These are phyloP conservation scores for Platismatia glauca DNA, from an alignment of 495 filamentous ascomycete genomes.

Conservation along the genomic window DNA sequence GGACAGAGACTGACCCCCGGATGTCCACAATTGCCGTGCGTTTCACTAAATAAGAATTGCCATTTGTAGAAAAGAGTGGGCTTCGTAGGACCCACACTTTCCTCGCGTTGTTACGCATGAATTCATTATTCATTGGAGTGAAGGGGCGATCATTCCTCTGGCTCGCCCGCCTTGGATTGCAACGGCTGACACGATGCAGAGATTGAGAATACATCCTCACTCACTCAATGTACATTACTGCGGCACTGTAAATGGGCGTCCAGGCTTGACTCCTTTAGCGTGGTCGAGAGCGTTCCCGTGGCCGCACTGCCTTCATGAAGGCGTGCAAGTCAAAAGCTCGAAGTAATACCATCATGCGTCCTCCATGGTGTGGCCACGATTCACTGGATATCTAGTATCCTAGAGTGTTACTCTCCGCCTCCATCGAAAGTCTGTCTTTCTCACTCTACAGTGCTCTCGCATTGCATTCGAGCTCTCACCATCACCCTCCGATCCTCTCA, in stretches of 20 bases:
- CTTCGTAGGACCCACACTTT: neutral
- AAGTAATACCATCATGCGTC: neutral
- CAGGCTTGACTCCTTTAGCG: neutral
- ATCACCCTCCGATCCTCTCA: neutral
- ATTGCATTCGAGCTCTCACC: neutral
- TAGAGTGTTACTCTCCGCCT: no score
- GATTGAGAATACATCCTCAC: neutral
- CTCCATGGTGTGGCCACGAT: neutral
- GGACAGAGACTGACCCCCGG: neutral
- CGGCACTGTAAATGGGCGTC: neutral
- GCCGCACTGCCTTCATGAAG: neutral
- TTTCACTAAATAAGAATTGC: no score
- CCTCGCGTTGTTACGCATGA: neutral
- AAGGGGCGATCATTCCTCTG: neutral
- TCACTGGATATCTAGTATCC: neutral
- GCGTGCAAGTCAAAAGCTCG: neutral
- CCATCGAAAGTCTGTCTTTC: neutral
- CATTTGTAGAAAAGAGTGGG: neutral
- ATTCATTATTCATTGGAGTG: neutral
- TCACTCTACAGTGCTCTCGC: neutral
- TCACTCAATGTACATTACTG: neutral
- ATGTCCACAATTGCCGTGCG: neutral
- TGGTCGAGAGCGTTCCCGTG: neutral
- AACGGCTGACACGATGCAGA: neutral
- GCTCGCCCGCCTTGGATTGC: neutral